A percentile compares a stretch with the other conserved stretches of the same genome.
Evolutionary conservation across 306 rosid species (phyloP).

Genomic region (Astragalus glycyphyllos): DNA sequence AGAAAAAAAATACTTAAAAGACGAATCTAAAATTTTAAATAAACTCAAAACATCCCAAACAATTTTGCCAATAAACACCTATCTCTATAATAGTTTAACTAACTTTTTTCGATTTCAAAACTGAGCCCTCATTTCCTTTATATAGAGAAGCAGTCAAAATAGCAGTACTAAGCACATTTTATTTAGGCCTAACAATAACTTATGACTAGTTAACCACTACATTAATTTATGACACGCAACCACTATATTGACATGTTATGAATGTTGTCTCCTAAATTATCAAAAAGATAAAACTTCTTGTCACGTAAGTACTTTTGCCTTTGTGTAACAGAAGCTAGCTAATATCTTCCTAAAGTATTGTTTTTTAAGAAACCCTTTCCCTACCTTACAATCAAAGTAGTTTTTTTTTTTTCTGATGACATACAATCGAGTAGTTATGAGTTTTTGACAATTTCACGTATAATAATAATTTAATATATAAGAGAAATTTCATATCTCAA

Average conservation of each 20-base stretch:
- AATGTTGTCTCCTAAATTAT: too few relatives aligned
- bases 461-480: too few relatives aligned
- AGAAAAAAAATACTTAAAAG: too few relatives aligned
- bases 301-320: background rate
- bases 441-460: background rate
- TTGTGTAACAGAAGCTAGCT: constrained; percentile 1
- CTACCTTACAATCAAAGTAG: constrained; percentile 19
- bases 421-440: too few relatives aligned
- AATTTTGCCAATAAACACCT: too few relatives aligned
- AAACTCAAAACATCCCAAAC: too few relatives aligned
- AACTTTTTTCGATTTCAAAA: too few relatives aligned
- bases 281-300: too few relatives aligned
- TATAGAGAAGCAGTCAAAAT: background rate
- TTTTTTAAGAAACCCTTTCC: constrained; percentile 19
- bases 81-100: too few relatives aligned
- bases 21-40: too few relatives aligned
- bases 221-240: constrained; percentile 1
- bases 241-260: constrained; percentile 20
- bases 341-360: background rate
- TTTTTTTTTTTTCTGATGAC: too few relatives aligned
- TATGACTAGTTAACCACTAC: constrained; percentile 31
- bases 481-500: too few relatives aligned
- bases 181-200: background rate
- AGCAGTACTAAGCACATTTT: background rate
- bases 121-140: background rate